Evolutionary conservation across 306 rosid genomes (phyloP).

Genomic region (Sicyos baderoa): DNA sequence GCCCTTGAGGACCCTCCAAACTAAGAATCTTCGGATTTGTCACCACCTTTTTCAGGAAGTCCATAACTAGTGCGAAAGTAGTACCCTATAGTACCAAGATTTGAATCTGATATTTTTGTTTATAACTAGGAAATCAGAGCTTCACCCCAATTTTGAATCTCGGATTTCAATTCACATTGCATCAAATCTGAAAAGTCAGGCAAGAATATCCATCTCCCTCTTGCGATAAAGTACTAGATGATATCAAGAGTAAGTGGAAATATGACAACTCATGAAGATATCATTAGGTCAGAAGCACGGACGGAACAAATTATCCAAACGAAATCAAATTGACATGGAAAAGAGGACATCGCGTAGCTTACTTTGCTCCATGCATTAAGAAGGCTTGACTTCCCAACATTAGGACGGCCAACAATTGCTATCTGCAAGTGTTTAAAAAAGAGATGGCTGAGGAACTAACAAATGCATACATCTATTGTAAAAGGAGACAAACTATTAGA

Average conservation of each 20-base stretch:
- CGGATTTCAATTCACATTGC: not conserved
- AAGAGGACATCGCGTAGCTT: constrained; percentile 23
- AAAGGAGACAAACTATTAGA: not conserved
- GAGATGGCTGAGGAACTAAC: constrained; percentile 15
- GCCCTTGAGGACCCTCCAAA: not conserved
- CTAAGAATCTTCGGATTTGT: not conserved
- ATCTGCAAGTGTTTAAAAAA: constrained; percentile 45
- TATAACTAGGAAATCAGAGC: too few species aligned
- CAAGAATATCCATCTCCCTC: constrained; percentile 9
- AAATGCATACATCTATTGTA: not conserved
- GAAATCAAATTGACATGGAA: not conserved
- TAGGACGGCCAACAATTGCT: constrained; percentile 95
- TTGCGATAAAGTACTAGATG: not conserved
- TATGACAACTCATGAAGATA: not conserved
- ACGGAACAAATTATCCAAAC: not conserved
- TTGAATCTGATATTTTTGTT: not conserved
- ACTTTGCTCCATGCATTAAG: constrained; percentile 99
- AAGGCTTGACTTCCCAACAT: constrained; percentile 95
- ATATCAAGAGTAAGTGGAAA: not conserved
- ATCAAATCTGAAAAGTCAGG: not conserved
- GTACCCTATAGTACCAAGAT: not conserved
- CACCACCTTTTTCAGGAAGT: not conserved
- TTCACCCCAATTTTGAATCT: not conserved
- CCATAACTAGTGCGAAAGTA: not conserved
- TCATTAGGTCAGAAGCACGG: not conserved